A percentile compares a stretch with the other conserved stretches of the same genome.
Conservation (phyloP, 257 asterid genomes). For the Gentiana macrophylla region DNA sequence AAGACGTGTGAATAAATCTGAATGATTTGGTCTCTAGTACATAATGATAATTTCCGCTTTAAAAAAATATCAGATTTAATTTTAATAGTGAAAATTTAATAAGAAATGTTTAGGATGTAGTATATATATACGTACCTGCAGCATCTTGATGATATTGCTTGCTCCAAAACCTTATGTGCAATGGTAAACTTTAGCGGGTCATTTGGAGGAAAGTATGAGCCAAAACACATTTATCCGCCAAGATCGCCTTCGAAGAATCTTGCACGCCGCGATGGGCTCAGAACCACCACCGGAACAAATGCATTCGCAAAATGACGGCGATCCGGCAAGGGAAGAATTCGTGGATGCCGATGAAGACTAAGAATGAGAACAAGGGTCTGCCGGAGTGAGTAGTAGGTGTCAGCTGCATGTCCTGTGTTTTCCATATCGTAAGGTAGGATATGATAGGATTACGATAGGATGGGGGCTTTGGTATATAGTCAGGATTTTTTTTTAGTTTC, state of each 20-base stretch:
- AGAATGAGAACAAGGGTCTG: no score
- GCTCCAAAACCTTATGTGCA: slow-evolving; percentile 6
- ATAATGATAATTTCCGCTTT: neutral
- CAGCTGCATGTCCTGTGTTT: neutral
- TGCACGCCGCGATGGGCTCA: slow-evolving; percentile 5
- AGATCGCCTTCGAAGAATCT: slow-evolving; percentile 2
- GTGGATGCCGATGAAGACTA: neutral
- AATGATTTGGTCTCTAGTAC: neutral
- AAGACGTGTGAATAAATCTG: neutral
- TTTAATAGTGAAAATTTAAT: neutral
- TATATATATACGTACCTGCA: neutral
- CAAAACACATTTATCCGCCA: neutral
- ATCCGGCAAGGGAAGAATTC: slow-evolving; percentile 7
- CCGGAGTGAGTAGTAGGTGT: no score
- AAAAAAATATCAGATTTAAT: neutral
- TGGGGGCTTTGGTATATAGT: neutral
- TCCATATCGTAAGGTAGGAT: neutral
- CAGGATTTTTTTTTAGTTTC: neutral
- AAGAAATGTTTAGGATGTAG: neutral
- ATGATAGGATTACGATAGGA: neutral
- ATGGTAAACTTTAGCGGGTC: slow-evolving; percentile 2
- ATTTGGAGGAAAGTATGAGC: slow-evolving; percentile 3
- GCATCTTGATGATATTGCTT: slow-evolving; percentile 3
- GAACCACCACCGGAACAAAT: no score
- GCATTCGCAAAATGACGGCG: slow-evolving; percentile 8